Evolutionary conservation across 306 rosid genomes (phyloP).

Genomic region (Mimosa bimucronata): DNA sequence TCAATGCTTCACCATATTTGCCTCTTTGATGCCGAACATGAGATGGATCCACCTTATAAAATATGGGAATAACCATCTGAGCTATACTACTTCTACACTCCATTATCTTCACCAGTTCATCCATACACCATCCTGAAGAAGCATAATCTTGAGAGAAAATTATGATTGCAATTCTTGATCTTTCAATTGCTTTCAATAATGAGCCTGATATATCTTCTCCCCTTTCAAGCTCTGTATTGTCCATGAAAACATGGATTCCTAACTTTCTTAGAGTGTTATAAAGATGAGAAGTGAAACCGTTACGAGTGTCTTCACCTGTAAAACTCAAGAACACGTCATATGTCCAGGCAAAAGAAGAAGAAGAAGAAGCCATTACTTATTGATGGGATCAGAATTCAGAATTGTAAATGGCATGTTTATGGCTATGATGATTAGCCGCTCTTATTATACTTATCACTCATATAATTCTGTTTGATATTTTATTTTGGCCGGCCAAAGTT

Average conservation of each 20-base stretch:
- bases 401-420: too few species aligned
- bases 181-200: not conserved
- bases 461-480: too few species aligned
- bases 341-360: not conserved
- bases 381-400: not conserved
- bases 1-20: not conserved
- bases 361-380: not conserved
- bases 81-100: too few species aligned
- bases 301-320: not conserved
- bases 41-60: too few species aligned
- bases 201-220: not conserved
- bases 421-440: too few species aligned
- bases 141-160: constrained; percentile 11
- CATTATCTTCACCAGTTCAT: too few species aligned
- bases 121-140: not conserved
- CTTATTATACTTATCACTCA: too few species aligned
- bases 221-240: not conserved
- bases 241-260: constrained; percentile 7
- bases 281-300: not conserved
- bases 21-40: not conserved
- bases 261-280: constrained; percentile 16
- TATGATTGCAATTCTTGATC: constrained; percentile 8
- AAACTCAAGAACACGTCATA: constrained; percentile 27
- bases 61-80: too few species aligned
- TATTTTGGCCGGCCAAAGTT: too few species aligned